phyloP scores from a whole-genome alignment of 1,139 yeast species.

The Hansenula sp. region DNA sequence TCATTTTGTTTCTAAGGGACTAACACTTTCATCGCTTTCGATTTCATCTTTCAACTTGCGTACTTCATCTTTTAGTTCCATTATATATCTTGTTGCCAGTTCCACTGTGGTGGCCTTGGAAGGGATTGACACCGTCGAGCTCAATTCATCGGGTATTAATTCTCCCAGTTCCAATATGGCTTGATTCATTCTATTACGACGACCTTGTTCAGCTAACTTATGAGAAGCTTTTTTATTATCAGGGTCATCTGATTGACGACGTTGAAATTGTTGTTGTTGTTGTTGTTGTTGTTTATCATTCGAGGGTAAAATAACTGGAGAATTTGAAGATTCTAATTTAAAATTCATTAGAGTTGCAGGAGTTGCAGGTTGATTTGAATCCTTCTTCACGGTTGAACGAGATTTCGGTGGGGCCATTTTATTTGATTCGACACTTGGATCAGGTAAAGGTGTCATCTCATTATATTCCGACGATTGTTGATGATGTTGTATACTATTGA shows the following conservation, averaged over 20 bases:
- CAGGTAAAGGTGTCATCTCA: conserved; percentile 3
- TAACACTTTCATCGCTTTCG: not conserved
- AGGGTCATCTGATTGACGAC: conserved; percentile 14
- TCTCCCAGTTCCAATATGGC: conserved; percentile 75
- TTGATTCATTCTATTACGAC: conserved; percentile 85
- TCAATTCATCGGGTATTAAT: conserved; percentile 62
- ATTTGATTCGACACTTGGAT: conserved; percentile 5
- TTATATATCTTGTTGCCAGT: conserved; percentile 46
- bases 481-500: conserved; percentile 21
- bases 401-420: conserved; percentile 22
- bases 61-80: not conserved
- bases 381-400: conserved; percentile 7
- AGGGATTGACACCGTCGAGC: conserved; percentile 57
- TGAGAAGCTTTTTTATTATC: conserved; percentile 69
- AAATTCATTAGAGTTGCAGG: conserved; percentile 42
- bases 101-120: conserved; percentile 95
- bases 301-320: conserved; percentile 20
- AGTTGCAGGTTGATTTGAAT: conserved; percentile 26
- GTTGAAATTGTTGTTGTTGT: no score
- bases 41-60: not conserved
- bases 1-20: conserved; percentile 1
- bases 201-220: conserved; percentile 92
- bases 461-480: conserved; percentile 10
- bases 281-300: conserved; percentile 7
- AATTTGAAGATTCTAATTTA: conserved; percentile 13